Conservation (phyloP, 768 basidiomycete genomes). For the Russula earlei region DNA sequence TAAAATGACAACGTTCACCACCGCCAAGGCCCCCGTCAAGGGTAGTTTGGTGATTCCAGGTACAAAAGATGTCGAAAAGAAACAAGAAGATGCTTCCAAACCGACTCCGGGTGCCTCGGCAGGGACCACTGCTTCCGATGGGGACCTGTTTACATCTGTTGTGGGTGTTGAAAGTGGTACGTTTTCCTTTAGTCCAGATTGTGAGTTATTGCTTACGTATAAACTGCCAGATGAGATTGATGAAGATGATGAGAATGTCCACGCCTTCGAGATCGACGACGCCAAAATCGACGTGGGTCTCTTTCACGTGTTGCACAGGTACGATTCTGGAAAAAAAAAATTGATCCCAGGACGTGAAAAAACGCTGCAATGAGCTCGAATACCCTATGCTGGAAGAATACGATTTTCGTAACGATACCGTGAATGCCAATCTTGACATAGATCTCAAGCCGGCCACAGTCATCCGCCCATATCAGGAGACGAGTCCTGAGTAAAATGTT, state of each 20-base stretch:
- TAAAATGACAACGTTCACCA: conserved; percentile 68
- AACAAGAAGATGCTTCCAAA: conserved; percentile 47
- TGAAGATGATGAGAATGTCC: conserved; percentile 95
- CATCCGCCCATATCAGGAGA: conserved; percentile 97
- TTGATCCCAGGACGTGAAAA: conserved; percentile 74
- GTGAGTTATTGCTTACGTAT: conserved; percentile 3
- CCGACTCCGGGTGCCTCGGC: conserved; percentile 24
- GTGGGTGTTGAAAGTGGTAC: conserved; percentile 85
- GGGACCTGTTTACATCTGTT: conserved; percentile 89
- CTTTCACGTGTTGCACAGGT: background rate
- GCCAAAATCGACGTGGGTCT: conserved; percentile 77
- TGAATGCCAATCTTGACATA: conserved; percentile 95
- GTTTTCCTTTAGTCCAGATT: conserved; percentile 21
- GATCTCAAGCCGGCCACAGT: conserved; percentile 97
- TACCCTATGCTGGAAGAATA: conserved; percentile 99
- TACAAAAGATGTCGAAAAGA: conserved; percentile 63
- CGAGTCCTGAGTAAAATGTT: conserved; percentile 99
- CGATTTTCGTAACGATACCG: conserved; percentile 94
- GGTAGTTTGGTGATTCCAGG: conserved; percentile 84
- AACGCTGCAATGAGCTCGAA: conserved; percentile 92
- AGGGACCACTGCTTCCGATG: conserved; percentile 36
- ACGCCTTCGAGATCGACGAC: conserved; percentile 94
- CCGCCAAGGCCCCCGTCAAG: conserved; percentile 72
- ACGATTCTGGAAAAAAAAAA: too few relatives aligned
- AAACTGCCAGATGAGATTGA: conserved; percentile 75